Evolutionary conservation across 805 yeast species (phyloP), one percentile per base, ranked within the genome.

Genomic region (Myxozyma monticola): DNA sequence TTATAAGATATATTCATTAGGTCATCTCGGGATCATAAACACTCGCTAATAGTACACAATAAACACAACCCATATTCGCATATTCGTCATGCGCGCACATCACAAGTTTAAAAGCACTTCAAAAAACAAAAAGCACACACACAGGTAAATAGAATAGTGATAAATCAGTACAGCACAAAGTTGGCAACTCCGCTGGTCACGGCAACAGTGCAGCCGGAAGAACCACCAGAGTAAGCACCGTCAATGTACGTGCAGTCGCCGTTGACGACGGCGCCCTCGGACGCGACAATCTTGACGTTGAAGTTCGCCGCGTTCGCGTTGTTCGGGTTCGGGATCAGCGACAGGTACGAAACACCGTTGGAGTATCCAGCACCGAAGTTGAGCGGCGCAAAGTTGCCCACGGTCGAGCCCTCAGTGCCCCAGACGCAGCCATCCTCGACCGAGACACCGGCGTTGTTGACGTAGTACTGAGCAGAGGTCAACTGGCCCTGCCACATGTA

Each of bases 371-470:
- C 88, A 70, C 99, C 99, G 64, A 93, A 76, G 73, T 84, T 87
- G 61, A 91, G 76, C 63, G 98, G 98, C 60, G 98, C 96, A 97
- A 96, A 91, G 86, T 91, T 91, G 75, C 99, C 99, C 60, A 86
- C 71, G 64, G 83, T 85, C 33, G 90, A 77, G 59, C 88, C 88
- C 5, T 76, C 63, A 46, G 80, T 68, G 69, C 97, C 95, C 99
- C 99, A 91, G 62, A 85, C 71, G 77, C 99, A 91, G 64, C 97
- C 98, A 57, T 90, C 93, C 69, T 84, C 85, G 66, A 76, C 76
- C 46, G 88, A 77, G 61, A 89, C 88, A 77, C 98, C 98, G 47
- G 96, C 96, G 66, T 91, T 81, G 82, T 91, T 91, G 59, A 91
- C 97, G 73, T 91, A 91, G 80, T 88, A 93, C 77, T 91, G 99